phyloP scores from a whole-genome alignment of 495 filamentous ascomycete genomes.

The Sporormia fimetaria region DNA sequence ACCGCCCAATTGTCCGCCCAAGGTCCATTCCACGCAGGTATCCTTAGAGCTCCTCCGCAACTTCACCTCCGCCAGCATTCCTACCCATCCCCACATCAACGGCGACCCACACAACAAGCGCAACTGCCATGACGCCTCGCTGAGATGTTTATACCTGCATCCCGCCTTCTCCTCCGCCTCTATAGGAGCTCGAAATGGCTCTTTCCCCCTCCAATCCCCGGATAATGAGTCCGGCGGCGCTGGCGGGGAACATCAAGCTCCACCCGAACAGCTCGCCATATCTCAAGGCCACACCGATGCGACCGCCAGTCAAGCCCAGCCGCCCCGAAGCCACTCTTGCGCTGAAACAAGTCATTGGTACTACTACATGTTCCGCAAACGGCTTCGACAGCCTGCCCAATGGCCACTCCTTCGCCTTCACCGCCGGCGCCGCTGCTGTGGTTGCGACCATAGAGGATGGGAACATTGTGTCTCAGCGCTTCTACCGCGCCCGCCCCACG shows the following conservation, averaged over 20 bases:
- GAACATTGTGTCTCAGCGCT: conserved; percentile 62
- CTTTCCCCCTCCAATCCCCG: conserved; percentile 37
- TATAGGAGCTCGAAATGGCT: conserved; percentile 24
- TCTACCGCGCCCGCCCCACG: conserved; percentile 79
- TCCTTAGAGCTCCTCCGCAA: too few relatives aligned
- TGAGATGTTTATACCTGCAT: conserved; percentile 20
- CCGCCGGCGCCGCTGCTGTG: conserved; percentile 86
- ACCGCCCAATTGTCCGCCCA: too few relatives aligned
- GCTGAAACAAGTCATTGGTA: conserved; percentile 75
- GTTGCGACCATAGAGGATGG: conserved; percentile 70
- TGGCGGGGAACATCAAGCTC: conserved; percentile 50
- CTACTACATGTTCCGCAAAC: conserved; percentile 71
- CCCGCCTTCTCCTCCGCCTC: conserved; percentile 20
- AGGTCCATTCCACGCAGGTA: too few relatives aligned
- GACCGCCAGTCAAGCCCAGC: conserved; percentile 49
- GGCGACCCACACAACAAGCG: conserved; percentile 8
- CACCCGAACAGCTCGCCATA: conserved; percentile 73
- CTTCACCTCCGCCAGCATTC: conserved; percentile 15
- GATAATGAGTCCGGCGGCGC: conserved; percentile 34
- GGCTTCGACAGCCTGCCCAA: conserved; percentile 73
- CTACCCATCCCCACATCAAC: conserved; percentile 18
- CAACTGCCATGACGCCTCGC: conserved; percentile 24
- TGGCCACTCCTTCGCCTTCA: conserved; percentile 66
- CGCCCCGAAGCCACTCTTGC: conserved; percentile 46
- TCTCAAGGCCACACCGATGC: conserved; percentile 33